Conservation (phyloP, 176 grass and related monocot genomes). For the Musa troglodytarum region DNA sequence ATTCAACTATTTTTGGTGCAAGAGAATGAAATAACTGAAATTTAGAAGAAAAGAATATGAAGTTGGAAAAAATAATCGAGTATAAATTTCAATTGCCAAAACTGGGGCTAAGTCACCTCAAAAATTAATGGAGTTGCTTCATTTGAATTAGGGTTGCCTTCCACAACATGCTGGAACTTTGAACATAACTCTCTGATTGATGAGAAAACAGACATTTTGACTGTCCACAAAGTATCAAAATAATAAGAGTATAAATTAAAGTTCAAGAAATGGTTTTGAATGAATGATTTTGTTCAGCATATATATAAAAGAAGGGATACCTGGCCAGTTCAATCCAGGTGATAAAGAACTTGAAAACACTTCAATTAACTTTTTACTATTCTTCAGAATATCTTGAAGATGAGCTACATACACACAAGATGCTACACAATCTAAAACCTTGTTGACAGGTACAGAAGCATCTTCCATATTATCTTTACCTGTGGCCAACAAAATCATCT, state of each 20-base stretch:
- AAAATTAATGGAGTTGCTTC: constrained; percentile 44
- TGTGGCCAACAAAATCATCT: constrained; percentile 32
- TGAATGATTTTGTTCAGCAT: background rate
- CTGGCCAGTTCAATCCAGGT: constrained; percentile 66
- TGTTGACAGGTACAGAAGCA: constrained; percentile 61
- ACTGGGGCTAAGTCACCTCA: constrained; percentile 36
- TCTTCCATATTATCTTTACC: constrained; percentile 56
- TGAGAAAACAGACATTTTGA: constrained; percentile 78
- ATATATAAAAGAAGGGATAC: constrained; percentile 27
- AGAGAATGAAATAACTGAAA: constrained; percentile 72
- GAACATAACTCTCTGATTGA: constrained; percentile 78
- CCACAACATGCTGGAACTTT: constrained; percentile 36
- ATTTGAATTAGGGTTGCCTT: constrained; percentile 28
- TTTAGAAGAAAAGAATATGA: constrained; percentile 28
- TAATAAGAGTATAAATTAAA: background rate
- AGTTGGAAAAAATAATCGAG: constrained; percentile 10
- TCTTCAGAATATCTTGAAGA: constrained; percentile 48
- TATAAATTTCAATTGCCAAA: background rate
- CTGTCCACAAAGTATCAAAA: constrained; percentile 29
- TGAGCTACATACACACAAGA: constrained; percentile 62
- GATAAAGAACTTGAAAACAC: constrained; percentile 66
- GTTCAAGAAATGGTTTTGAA: background rate
- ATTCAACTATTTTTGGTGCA: constrained; percentile 54
- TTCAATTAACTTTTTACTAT: constrained; percentile 59
- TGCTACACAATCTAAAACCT: constrained; percentile 75